Base-by-base conservation (phyloP, 2,329 filamentous ascomycete genomes). In the Sodiomyces alkalinus region DNA sequence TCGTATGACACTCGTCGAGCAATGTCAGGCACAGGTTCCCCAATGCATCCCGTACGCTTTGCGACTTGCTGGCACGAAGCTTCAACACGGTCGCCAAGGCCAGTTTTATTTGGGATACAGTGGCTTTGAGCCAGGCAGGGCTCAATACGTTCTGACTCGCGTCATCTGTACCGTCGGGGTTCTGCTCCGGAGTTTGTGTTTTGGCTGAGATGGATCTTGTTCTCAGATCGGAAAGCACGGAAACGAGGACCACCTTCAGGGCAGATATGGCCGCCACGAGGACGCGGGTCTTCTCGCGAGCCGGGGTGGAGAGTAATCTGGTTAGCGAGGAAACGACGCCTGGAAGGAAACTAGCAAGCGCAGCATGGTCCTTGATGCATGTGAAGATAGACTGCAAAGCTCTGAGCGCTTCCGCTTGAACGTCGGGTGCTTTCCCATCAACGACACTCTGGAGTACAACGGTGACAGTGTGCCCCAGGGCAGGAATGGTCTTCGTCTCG, bases 291-390 rank as follows among this genome's bases (percentile, higher is more conserved):
- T 65, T 71, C 24, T 60, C 55, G 8, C 66, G 63, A 22, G 67
- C 69, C 1, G 75, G 79, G 1, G 73, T 72, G 4, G 79, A 76
- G 28, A 92, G 55, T 1, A 83, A 58, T 42, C 78, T 86, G 3
- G 79, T 75, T 15, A 98, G 56, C 1, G 74, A 72, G 3, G 90
- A 96, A 0, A 93, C 70, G 1, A 82, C 82, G 7, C 86, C 83
- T 0, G 92, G 90, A 22, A 96, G 62, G 43, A 98, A 90, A 35
- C 71, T 86, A 7, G 83, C 81, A 31, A 92, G 58, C 3, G 80
- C 72, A n/a, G 79, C 67, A 26, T 67, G 68, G 41, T 90, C 78
- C 29, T 66, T 72, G 23, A 93, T 62, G 14, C 72, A 68, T 6
- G 49, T 44, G 38, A 74, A 69, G 6, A 90, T 55, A 1, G 68